A percentile compares a stretch with the other conserved stretches of the same genome.
These are phyloP conservation scores for Globisporangium perplexum DNA, from an alignment of 352 stramenopile species.

Conservation along the genomic window DNA sequence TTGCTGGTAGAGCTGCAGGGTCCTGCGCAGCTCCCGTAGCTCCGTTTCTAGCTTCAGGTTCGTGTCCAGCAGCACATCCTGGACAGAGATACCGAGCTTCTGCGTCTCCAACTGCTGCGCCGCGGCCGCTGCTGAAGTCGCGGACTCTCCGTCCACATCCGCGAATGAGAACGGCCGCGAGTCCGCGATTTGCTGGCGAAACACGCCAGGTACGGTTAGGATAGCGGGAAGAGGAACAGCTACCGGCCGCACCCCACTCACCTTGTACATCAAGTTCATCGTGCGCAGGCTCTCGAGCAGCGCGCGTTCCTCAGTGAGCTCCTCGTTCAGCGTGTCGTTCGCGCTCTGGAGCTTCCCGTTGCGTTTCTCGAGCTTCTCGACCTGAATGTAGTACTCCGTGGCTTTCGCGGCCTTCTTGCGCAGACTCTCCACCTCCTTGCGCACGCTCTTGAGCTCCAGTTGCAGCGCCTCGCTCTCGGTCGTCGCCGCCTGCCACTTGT, in stretches of 20 bases:
- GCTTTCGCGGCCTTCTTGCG: slow-evolving; percentile 35
- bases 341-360: slow-evolving; percentile 41
- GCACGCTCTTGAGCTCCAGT: slow-evolving; percentile 48
- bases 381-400: slow-evolving; percentile 28
- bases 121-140: slow-evolving; percentile 3
- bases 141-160: neutral
- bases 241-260: slow-evolving; percentile 6
- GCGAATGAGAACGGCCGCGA: slow-evolving; percentile 31
- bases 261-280: slow-evolving; percentile 67
- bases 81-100: slow-evolving; percentile 28
- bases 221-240: neutral
- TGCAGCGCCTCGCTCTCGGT: slow-evolving; percentile 36
- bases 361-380: slow-evolving; percentile 57
- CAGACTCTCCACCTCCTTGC: slow-evolving; percentile 44
- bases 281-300: slow-evolving; percentile 61
- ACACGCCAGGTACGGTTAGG: neutral
- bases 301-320: slow-evolving; percentile 56
- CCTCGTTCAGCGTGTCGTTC: slow-evolving; percentile 53
- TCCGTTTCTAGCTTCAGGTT: slow-evolving; percentile 50
- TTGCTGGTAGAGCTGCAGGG: slow-evolving; percentile 8
- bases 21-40: slow-evolving; percentile 28
- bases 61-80: slow-evolving; percentile 44
- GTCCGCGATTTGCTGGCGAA: slow-evolving; percentile 46
- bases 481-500: slow-evolving; percentile 30
- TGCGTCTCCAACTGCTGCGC: slow-evolving; percentile 19